phyloP scores from a whole-genome alignment of 2,329 filamentous ascomycete genomes.

The Tolypocladium capitatum region DNA sequence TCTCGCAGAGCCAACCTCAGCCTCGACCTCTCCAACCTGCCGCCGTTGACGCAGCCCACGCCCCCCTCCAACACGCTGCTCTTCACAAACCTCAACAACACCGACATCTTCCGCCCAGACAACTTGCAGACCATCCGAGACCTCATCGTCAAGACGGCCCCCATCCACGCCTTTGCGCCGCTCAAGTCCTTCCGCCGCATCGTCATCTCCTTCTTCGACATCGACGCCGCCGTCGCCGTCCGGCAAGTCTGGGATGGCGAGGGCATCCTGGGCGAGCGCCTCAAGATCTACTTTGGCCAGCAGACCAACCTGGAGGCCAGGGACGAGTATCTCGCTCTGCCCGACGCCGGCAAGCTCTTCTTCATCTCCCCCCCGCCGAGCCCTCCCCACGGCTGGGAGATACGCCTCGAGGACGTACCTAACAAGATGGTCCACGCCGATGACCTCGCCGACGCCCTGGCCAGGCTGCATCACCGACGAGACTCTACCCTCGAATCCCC shows the following conservation, averaged over 20 bases:
- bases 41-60: conserved; percentile 56
- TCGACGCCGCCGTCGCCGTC: conserved; percentile 56
- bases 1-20: conserved; percentile 40
- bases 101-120: conserved; percentile 59
- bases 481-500: conserved; percentile 12
- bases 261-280: conserved; percentile 53
- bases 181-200: conserved; percentile 75
- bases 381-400: conserved; percentile 57
- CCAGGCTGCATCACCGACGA: conserved; percentile 41
- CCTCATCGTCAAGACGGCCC: conserved; percentile 55
- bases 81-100: conserved; percentile 65
- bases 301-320: conserved; percentile 40
- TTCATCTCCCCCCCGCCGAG: conserved; percentile 59
- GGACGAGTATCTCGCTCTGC: conserved; percentile 49
- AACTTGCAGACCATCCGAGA: conserved; percentile 63
- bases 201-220: conserved; percentile 62
- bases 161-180: conserved; percentile 65
- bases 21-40: conserved; percentile 61
- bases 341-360: conserved; percentile 58
- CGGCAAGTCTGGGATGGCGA: conserved; percentile 64
- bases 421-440: conserved; percentile 59
- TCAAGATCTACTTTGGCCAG: conserved; percentile 57
- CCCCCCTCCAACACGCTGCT: conserved; percentile 73
- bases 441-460: conserved; percentile 52
- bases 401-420: conserved; percentile 53